phyloP scores from a whole-genome alignment of 768 basidiomycete genomes.

The Suillus clintonianus region DNA sequence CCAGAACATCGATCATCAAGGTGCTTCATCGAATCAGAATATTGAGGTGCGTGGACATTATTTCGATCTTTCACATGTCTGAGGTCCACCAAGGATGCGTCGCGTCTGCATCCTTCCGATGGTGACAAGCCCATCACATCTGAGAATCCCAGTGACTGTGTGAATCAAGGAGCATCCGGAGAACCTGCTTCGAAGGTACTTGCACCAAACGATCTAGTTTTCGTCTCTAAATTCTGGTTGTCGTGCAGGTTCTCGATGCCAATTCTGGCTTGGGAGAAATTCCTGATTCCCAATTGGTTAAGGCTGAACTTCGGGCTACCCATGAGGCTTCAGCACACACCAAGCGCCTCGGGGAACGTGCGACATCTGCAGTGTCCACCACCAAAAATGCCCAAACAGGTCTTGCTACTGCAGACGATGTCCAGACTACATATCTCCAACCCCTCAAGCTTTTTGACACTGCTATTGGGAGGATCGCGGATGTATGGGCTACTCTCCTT shows the following conservation, averaged over 20 bases:
- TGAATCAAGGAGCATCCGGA: background rate
- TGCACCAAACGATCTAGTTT: background rate
- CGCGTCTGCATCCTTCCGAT: background rate
- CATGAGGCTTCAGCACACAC: background rate
- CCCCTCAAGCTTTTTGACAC: slow-evolving; percentile 1
- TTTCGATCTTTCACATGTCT: background rate
- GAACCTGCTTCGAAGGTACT: background rate
- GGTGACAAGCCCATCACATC: background rate
- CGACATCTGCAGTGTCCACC: background rate
- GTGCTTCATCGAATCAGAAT: background rate
- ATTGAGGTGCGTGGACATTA: background rate
- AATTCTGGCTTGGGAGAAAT: background rate
- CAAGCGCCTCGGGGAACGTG: background rate
- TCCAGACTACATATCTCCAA: slow-evolving; percentile 2
- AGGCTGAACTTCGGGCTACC: background rate
- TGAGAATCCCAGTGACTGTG: background rate
- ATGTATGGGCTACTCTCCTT: background rate
- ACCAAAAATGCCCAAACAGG: background rate
- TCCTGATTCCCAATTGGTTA: background rate
- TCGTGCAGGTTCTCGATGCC: background rate
- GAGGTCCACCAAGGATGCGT: background rate
- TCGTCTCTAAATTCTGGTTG: background rate
- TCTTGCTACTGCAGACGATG: background rate
- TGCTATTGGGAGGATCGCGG: background rate
- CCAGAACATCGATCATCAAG: background rate